Percentiles rank a stretch among this genome's conserved stretches.
phyloP scores from a whole-genome alignment of 192 early-diverging fungal genomes.

The Spizellomyces sp. region DNA sequence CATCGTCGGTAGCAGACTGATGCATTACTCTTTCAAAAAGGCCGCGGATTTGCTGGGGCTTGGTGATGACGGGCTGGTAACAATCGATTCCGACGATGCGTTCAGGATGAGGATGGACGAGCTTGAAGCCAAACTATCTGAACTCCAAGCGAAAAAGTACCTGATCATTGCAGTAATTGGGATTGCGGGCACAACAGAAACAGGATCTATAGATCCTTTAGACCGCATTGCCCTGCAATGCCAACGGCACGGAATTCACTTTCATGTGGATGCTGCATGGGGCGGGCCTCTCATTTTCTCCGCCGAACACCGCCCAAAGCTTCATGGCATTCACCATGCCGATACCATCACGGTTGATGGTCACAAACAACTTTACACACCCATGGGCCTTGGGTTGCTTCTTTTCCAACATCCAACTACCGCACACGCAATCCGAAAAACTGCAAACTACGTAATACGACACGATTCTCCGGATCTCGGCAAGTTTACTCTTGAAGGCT shows the following conservation, averaged over 20 bases:
- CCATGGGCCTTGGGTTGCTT: constrained; percentile 58
- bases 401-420: constrained; percentile 43
- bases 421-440: constrained; percentile 51
- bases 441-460: constrained; percentile 59
- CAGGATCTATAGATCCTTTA: constrained; percentile 55
- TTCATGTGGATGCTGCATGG: constrained; percentile 65
- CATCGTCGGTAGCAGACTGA: constrained; percentile 49
- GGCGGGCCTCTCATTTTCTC: constrained; percentile 61
- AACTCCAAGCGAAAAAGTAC: constrained; percentile 34
- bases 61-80: constrained; percentile 51
- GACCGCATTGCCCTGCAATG: constrained; percentile 31
- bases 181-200: constrained; percentile 59
- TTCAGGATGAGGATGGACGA: constrained; percentile 48
- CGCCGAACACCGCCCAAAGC: constrained; percentile 45
- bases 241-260: constrained; percentile 41
- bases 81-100: constrained; percentile 49
- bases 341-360: constrained; percentile 63
- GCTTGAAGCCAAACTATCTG: constrained; percentile 38
- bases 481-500: constrained; percentile 58
- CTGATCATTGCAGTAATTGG: constrained; percentile 54
- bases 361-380: constrained; percentile 65
- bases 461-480: constrained; percentile 53
- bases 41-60: constrained; percentile 61
- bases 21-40: constrained; percentile 66
- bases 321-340: constrained; percentile 49